Evolutionary conservation across 140 eudicot genomes (phyloP), one percentile per base, ranked within the genome.

Genomic region (Stevia rebaudiana): DNA sequence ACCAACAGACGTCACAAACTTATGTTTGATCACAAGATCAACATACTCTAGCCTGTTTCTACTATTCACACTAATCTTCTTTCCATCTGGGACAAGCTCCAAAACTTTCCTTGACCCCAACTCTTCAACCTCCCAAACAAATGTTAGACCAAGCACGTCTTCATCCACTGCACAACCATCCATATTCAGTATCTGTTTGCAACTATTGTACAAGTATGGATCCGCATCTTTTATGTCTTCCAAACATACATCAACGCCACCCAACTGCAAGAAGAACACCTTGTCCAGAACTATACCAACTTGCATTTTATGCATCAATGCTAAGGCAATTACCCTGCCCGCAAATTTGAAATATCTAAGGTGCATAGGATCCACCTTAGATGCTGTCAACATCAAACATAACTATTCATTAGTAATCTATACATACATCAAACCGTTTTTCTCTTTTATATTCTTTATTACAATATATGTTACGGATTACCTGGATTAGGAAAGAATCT

Each of bases 401-500:
- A n/a, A n/a, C n/a, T n/a, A n/a, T n/a, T n/a, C n/a, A n/a, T n/a
- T n/a, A n/a, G n/a, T n/a, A 5, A 52, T 13, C 24, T 13, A 53
- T 12, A 25, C 68, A 8, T 63, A 41, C 3, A 31, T 10, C 10
- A n/a, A 19, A 64, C n/a, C n/a, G n/a, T n/a, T n/a, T n/a, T n/a
- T n/a, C n/a, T n/a, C n/a, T n/a, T n/a, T n/a, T n/a, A n/a, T n/a
- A n/a, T n/a, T n/a, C n/a, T n/a, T n/a, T n/a, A n/a, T n/a, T n/a
- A n/a, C n/a, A n/a, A n/a, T n/a, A n/a, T n/a, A n/a, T n/a, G n/a
- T 60, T 2, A 18, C 8, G 52, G 59, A 58, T 53, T 78, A 86
- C 95, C 95, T 17, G 95, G 94, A 79, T 81, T 89, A 1, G 97
- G 97, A 49, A 69, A 90, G 73, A 90, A 90, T 73, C 95, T 90